These are phyloP conservation scores for Anthracocystis setariae DNA, from an alignment of 1,284 basidiomycete species.

Conservation along the genomic window DNA sequence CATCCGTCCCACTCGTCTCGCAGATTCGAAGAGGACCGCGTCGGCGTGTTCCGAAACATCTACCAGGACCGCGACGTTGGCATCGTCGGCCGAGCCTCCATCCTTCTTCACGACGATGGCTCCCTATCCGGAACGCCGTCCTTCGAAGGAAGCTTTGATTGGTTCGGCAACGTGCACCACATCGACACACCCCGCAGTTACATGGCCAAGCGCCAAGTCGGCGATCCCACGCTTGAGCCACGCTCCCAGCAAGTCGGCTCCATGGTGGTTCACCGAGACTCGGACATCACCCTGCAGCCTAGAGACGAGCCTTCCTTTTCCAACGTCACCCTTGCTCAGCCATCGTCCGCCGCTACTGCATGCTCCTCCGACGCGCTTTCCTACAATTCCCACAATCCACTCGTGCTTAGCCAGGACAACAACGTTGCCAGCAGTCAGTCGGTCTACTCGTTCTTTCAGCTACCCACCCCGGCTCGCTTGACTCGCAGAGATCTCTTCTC, in stretches of 20 bases:
- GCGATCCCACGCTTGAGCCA: conserved; percentile 38
- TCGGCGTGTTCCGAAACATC: conserved; percentile 48
- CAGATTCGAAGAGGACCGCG: conserved; percentile 51
- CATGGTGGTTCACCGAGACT: conserved; percentile 54
- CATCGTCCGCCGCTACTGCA: conserved; percentile 13
- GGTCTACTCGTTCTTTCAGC: conserved; percentile 57
- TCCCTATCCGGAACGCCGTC: conserved; percentile 36
- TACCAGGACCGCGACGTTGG: conserved; percentile 42
- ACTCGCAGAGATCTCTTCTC: conserved; percentile 38
- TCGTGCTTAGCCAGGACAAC: conserved; percentile 45
- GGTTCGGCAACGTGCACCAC: conserved; percentile 57
- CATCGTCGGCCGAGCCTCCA: conserved; percentile 56
- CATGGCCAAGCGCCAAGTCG: conserved; percentile 28
- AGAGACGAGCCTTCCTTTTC: conserved; percentile 11
- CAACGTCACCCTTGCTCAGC: conserved; percentile 4
- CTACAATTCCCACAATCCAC: conserved; percentile 53
- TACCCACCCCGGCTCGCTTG: conserved; percentile 35
- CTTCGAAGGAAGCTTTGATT: conserved; percentile 59
- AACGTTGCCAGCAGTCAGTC: conserved; percentile 49
- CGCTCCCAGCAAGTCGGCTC: conserved; percentile 23
- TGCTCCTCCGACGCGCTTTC: conserved; percentile 50
- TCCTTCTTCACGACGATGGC: conserved; percentile 58
- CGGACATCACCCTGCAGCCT: conserved; percentile 44
- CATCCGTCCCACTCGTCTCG: conserved; percentile 38
- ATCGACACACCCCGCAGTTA: conserved; percentile 47